Base-by-base conservation (phyloP, 441 rosid genomes). In the Pelargonium cotyledonis region DNA sequence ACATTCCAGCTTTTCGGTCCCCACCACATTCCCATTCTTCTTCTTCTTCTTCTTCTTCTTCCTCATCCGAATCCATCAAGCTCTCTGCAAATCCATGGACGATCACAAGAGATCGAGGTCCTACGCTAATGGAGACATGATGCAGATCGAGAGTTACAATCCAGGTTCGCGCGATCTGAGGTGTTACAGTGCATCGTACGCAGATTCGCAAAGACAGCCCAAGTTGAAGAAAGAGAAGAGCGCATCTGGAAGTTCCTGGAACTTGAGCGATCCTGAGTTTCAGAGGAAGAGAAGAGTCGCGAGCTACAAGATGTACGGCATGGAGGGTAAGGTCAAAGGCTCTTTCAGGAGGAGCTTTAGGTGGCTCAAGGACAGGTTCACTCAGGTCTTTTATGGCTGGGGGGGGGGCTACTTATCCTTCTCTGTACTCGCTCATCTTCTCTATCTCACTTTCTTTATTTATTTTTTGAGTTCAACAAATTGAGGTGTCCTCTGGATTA, bases 231-330 rank as follows among this genome's bases (percentile, higher is more conserved):
- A 51, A 14, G 57, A n/a, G 16, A 51, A 51, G 57, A 51, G 57
- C 57, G 5, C 57, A 0, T 14, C 57, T 12, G 2, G 16, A 0
- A 5, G 15, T 5, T 12, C 57, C 7, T 51, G 57, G 57, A 51
- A 51, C 2, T 51, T 51, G 57, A n/a, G 57, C 16, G 57, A 51
- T 6, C 57, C 57, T 5, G 57, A 51, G 19, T 12, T 51, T 6
- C 57, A 51, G 57, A 51, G 57, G 57, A 51, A n/a, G 57, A 51
- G 15, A n/a, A 51, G 57, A 16, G 57, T 51, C 57, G 57, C 57
- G n/a, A 51, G 57, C 57, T 51, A 51, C 57, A 51, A 51, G 57
- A 51, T 51, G 57, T 51, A 51, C 18, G 57, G 57, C 16, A n/a
- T 51, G 57, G 57, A 51, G 12, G 57, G 57, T 16, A 51, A 51